Base-by-base conservation (phyloP, 2,329 filamentous ascomycete species). In the Pseudodiploospora longispora region DNA sequence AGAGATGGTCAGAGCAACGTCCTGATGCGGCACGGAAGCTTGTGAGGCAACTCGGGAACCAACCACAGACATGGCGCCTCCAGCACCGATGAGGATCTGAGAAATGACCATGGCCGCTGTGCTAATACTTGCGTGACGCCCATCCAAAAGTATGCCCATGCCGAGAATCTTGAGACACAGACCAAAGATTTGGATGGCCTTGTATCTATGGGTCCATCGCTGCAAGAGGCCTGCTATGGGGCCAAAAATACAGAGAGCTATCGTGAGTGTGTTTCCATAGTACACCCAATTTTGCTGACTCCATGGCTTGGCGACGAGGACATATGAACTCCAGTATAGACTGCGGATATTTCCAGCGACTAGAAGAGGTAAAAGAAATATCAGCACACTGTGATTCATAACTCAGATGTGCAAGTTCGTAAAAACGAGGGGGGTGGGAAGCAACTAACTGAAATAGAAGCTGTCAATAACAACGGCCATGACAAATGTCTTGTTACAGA, bases 1-100 rank as follows among this genome's bases (percentile, higher is more conserved):
- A 2, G 59, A 54, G 37, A 68, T 67, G 31, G 57, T 52, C 3
- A 55, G 48, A 1, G 64, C 59, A 36, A 68, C 54, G 41, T 66
- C 59, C 39, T 64, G 57, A 46, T 66, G 65, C 1, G 63, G 64
- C 0, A 68, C 64, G 1, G 64, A 67, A 3, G 61, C 64, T 42
- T 68, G 63, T 5, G 55, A 59, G 3, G 59, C 64, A 4, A 68
- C 62, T 6, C 62, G 57, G 2, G 61, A 60, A 10, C 61, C 62
- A n/a, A 66, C 55, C 5, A 65, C 58, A 27, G 57, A 59, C 51
- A 65, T 59, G 2, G 62, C 57, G 19, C 62, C 60, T 10, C 59
- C 56, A 27, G 64, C 60, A 10, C 62, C 57, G 7, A 68, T 43
- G 10, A 69, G 54, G 28, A 67, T 57, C 37, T 59, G 58, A 6